Evolutionary conservation across 2,329 filamentous ascomycete species (phyloP).

Genomic region (Zymoseptoria tritici): DNA sequence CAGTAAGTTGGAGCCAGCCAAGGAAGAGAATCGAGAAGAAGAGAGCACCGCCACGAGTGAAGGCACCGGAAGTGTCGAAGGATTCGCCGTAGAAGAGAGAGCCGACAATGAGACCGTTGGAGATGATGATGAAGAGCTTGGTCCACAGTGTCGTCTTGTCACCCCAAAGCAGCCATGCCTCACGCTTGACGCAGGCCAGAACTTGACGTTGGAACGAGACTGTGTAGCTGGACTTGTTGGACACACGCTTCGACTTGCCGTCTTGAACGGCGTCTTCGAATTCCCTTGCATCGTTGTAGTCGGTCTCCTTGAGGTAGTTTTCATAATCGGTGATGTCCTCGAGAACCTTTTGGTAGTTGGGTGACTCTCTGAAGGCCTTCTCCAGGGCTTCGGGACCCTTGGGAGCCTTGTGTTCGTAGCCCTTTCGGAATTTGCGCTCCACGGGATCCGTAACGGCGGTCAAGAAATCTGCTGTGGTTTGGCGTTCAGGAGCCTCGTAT

Average conservation of each 20-base stretch:
- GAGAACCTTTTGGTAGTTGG: slow-evolving; percentile 53
- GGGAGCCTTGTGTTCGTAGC: slow-evolving; percentile 59
- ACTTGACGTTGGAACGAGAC: slow-evolving; percentile 68
- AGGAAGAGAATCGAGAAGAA: slow-evolving; percentile 64
- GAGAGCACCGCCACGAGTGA: slow-evolving; percentile 54
- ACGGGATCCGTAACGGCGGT: slow-evolving; percentile 67
- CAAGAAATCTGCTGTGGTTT: slow-evolving; percentile 71
- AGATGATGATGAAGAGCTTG: slow-evolving; percentile 70
- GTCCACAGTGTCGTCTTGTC: slow-evolving; percentile 69
- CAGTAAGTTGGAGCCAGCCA: slow-evolving; percentile 65
- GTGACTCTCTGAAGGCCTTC: slow-evolving; percentile 57
- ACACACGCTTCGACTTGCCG: slow-evolving; percentile 57
- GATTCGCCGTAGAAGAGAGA: slow-evolving; percentile 68
- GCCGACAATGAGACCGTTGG: slow-evolving; percentile 67
- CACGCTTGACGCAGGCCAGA: slow-evolving; percentile 58
- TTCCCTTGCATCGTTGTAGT: slow-evolving; percentile 53
- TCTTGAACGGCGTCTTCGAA: slow-evolving; percentile 57
- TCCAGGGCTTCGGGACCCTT: slow-evolving; percentile 64
- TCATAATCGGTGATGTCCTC: slow-evolving; percentile 57
- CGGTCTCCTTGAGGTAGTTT: slow-evolving; percentile 47
- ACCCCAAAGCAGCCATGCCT: slow-evolving; percentile 71
- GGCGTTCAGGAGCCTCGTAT: slow-evolving; percentile 51
- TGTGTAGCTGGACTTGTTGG: slow-evolving; percentile 66
- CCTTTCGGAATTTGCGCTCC: slow-evolving; percentile 60
- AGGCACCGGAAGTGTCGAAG: slow-evolving; percentile 53